These are phyloP conservation scores for Sporothrix brunneoviolacea DNA, from an alignment of 2,329 filamentous ascomycete genomes.

Conservation along the genomic window DNA sequence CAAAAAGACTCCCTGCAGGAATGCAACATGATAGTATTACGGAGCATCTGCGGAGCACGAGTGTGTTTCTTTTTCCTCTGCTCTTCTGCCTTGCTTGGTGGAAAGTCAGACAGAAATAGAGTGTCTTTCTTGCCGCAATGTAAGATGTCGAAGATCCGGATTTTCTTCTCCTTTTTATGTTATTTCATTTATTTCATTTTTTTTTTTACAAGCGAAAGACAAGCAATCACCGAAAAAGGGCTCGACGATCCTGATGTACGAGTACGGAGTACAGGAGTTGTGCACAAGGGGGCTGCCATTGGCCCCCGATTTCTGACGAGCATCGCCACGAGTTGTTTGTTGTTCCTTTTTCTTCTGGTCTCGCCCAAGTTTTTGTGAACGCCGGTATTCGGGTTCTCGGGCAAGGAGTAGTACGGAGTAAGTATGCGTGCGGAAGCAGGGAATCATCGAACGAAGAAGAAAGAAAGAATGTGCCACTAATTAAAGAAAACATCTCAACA, in stretches of 20 bases:
- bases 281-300: neutral
- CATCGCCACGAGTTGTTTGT: neutral
- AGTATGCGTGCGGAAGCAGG: too few species aligned
- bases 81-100: neutral
- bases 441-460: neutral
- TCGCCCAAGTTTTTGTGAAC: neutral
- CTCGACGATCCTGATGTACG: neutral
- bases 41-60: too few species aligned
- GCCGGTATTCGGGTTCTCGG: neutral
- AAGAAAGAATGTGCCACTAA: neutral
- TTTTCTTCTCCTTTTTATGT: neutral
- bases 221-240: too few species aligned
- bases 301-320: neutral
- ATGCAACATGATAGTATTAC: neutral
- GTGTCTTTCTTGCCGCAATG: too few species aligned
- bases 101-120: too few species aligned
- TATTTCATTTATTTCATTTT: neutral
- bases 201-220: too few species aligned
- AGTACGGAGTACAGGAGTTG: neutral
- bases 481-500: neutral
- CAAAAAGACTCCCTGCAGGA: neutral
- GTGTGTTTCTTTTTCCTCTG: neutral
- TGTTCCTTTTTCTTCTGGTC: neutral
- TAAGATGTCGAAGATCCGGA: too few species aligned
- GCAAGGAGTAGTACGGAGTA: too few species aligned